These are phyloP conservation scores for Gossypium davidsonii DNA, from an alignment of 441 rosid genomes.

Conservation along the genomic window DNA sequence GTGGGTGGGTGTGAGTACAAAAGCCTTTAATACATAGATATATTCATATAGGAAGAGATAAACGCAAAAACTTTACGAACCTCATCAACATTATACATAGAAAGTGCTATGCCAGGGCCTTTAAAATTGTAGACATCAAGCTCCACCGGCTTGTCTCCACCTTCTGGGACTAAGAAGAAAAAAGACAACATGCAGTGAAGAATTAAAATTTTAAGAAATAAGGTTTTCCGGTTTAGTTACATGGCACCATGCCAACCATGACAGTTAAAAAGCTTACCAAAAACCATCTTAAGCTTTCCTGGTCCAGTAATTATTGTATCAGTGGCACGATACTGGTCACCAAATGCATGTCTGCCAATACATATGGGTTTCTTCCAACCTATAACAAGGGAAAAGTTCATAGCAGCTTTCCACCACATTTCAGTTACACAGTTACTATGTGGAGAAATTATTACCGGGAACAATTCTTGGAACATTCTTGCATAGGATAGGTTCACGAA, in stretches of 20 bases:
- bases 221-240: not conserved
- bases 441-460: conserved; percentile 48
- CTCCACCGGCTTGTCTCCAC: conserved; percentile 49
- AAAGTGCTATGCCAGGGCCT: conserved; percentile 88
- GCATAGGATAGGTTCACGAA: conserved; percentile 92
- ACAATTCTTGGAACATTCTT: conserved; percentile 77
- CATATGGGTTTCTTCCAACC: conserved; percentile 97
- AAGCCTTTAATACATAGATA: not conserved
- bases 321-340: conserved; percentile 96
- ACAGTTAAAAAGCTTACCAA: conserved; percentile 48
- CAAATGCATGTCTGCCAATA: conserved; percentile 97
- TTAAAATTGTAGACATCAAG: conserved; percentile 70
- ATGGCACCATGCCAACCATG: conserved; percentile 7
- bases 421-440: not conserved
- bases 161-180: conserved; percentile 53
- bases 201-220: not conserved
- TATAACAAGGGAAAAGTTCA: conserved; percentile 16
- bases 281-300: conserved; percentile 87
- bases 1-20: not conserved
- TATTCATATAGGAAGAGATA: conserved; percentile 3
- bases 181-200: not conserved
- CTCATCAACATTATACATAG: conserved; percentile 96
- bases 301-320: conserved; percentile 65
- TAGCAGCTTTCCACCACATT: conserved; percentile 8
- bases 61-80: conserved; percentile 26